These are phyloP conservation scores for Chrysanthemum lavandulifolium DNA, from an alignment of 129 eudicot genomes.

Conservation along the genomic window DNA sequence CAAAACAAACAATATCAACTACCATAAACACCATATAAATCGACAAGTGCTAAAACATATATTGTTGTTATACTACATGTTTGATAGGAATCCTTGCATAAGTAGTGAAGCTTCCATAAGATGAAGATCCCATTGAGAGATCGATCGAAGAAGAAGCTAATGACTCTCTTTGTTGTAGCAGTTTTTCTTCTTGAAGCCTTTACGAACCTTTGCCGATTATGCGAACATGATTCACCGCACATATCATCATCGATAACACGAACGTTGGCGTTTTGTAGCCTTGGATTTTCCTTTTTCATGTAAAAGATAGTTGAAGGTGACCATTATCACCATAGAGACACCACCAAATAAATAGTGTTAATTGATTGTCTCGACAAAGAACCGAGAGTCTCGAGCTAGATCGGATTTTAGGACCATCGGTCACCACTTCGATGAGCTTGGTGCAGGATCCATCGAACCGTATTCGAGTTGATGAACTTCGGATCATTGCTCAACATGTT, in stretches of 20 bases:
- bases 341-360: constrained; percentile 26
- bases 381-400: constrained; percentile 8
- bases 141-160: constrained; percentile 63
- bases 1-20: constrained; percentile 35
- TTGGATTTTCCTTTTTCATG: constrained; percentile 21
- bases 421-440: too few relatives aligned
- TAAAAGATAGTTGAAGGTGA: constrained; percentile 7
- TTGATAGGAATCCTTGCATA: constrained; percentile 59
- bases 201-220: constrained; percentile 55
- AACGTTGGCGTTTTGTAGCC: constrained; percentile 4
- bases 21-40: not conserved
- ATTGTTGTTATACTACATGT: too few relatives aligned
- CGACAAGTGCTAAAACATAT: not conserved
- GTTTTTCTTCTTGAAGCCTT: constrained; percentile 48
- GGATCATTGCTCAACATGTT: too few relatives aligned
- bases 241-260: constrained; percentile 39
- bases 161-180: constrained; percentile 59
- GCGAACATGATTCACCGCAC: constrained; percentile 58
- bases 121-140: constrained; percentile 47
- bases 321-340: constrained; percentile 23
- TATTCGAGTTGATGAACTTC: too few relatives aligned
- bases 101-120: constrained; percentile 97
- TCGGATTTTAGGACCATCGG: too few relatives aligned
- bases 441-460: too few relatives aligned
- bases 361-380: constrained; percentile 8